These are phyloP conservation scores for Cryptosporidium canis DNA, from an alignment of 169 alveolate species.

Conservation along the genomic window DNA sequence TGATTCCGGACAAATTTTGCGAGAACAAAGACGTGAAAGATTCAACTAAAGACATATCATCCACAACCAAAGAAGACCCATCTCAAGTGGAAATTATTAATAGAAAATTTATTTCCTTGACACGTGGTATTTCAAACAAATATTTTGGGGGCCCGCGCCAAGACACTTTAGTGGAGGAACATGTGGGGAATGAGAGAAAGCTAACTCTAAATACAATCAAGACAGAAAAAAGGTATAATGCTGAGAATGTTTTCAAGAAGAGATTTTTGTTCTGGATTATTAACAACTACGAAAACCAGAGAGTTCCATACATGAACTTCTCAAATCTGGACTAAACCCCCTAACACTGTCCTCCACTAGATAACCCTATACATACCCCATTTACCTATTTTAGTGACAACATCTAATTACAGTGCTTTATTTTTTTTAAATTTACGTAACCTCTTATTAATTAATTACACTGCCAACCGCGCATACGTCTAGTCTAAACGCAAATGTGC, in stretches of 20 bases:
- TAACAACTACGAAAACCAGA: constrained; percentile 18
- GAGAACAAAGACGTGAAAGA: not conserved
- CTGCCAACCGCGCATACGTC: not conserved
- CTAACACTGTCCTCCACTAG: not conserved
- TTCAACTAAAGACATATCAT: not conserved
- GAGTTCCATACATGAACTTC: not conserved
- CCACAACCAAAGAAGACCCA: not conserved
- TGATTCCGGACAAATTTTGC: not conserved
- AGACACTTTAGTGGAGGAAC: not conserved
- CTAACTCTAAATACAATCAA: not conserved
- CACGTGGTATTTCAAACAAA: not conserved
- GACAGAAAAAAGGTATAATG: not conserved
- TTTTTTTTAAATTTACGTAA: not conserved
- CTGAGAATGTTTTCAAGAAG: constrained; percentile 3
- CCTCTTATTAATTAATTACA: too few species aligned
- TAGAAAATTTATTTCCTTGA: not conserved
- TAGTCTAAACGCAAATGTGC: not conserved
- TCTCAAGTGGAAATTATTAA: not conserved
- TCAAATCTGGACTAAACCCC: not conserved
- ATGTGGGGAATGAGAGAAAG: not conserved
- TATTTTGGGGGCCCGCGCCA: not conserved
- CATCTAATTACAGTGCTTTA: too few species aligned
- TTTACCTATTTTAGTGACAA: not conserved
- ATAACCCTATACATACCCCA: not conserved
- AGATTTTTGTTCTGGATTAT: constrained; percentile 22